Conservation (phyloP, 2,329 filamentous ascomycete genomes). For the Fusarium cyanostomum region DNA sequence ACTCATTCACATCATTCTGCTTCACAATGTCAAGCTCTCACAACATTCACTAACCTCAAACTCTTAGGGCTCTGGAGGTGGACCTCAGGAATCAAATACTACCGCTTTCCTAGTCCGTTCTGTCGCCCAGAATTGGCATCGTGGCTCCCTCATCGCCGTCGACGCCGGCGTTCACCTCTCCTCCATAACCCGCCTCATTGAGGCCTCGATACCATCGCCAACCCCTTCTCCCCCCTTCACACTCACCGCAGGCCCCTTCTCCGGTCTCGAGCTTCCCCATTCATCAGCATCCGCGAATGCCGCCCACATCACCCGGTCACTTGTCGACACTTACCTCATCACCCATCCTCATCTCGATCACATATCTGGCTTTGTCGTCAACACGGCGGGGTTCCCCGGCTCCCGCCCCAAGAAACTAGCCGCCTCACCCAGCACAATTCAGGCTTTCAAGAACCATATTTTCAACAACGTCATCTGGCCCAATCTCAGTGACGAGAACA, state of each 20-base stretch:
- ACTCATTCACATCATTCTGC: neutral
- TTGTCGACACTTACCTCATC: slow-evolving; percentile 89
- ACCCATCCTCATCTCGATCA: slow-evolving; percentile 99
- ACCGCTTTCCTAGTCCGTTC: slow-evolving; percentile 92
- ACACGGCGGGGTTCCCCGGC: slow-evolving; percentile 86
- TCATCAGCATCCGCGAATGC: slow-evolving; percentile 79
- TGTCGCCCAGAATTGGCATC: slow-evolving; percentile 78
- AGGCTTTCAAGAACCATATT: slow-evolving; percentile 90
- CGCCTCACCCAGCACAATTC: slow-evolving; percentile 86
- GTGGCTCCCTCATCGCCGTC: slow-evolving; percentile 86
- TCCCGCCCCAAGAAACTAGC: slow-evolving; percentile 86
- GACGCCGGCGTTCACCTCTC: slow-evolving; percentile 92
- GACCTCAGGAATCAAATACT: slow-evolving; percentile 88
- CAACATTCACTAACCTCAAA: slow-evolving; percentile 24
- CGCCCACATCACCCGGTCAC: slow-evolving; percentile 77
- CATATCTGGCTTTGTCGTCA: slow-evolving; percentile 89
- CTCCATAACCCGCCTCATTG: slow-evolving; percentile 82
- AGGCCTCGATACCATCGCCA: slow-evolving; percentile 59
- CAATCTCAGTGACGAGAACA: slow-evolving; percentile 95
- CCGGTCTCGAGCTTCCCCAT: slow-evolving; percentile 76
- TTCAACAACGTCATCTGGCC: slow-evolving; percentile 99
- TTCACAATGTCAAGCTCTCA: neutral
- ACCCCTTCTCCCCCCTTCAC: slow-evolving; percentile 57
- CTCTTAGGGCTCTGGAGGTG: slow-evolving; percentile 83
- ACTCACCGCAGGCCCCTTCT: slow-evolving; percentile 77